Base-by-base conservation (phyloP, 2,329 filamentous ascomycete genomes). In the Pseudonectria buxi region DNA sequence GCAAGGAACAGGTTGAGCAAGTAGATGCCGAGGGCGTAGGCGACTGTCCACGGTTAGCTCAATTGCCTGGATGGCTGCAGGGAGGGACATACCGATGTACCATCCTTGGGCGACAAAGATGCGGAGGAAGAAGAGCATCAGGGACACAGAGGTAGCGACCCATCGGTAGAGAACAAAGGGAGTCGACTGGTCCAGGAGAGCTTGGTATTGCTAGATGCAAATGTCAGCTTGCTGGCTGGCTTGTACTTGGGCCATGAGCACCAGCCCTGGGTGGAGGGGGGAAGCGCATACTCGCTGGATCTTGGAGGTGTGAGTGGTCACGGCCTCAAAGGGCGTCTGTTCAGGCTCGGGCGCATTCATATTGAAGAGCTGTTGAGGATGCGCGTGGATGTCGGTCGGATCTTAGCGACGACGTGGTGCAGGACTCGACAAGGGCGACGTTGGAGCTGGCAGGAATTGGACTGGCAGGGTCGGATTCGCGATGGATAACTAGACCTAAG, bases 1-100 rank as follows among this genome's bases (percentile, higher is more conserved):
- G 92, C 92, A 60, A 98, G 86, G 76, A 98, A 98, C 42, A 98
- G 81, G 69, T 98, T 98, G 43, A 98, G 81, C 31, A 98, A 85
- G 72, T 98, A 98, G 66, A 98, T 98, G 51, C 90, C 92, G 37
- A 98, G 81, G 26, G 90, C 92, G 65, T 98, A 98, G 50, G 89
- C 90, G 54, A 98, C 92, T 94, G 51, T 28, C 13, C 22, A n/a
- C 6, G 7, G 33, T 35, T 24, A 35, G 33, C 18, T 6, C n/a
- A n/a, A 14, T 25, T 15, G 24, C 11, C 13, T 13, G 18, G 6
- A 11, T 14, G 26, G n/a, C n/a, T 30, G 24, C 16, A 22, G 32
- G 14, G 16, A 14, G 14, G n/a, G 9, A 51, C 71, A 40, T 58
- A 95, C 88, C 88, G 49, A 98, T 96, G 62, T 98, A 98, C 92